Conservation (phyloP, 345 rosid species). For the Capsella bursapastoris region DNA sequence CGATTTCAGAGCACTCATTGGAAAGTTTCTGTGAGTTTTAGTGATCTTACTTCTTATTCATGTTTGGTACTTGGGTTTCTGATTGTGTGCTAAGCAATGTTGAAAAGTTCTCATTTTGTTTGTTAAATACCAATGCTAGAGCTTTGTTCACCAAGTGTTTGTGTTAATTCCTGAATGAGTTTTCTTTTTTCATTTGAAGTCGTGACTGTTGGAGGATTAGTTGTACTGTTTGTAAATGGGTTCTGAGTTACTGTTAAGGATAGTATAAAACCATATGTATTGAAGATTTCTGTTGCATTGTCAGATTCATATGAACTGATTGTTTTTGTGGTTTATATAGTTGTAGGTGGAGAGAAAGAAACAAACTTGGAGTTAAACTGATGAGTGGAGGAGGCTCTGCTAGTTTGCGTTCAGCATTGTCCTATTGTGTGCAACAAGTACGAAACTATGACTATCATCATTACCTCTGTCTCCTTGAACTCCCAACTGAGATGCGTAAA, state of each 20-base stretch:
- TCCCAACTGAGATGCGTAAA: slow-evolving; percentile 79
- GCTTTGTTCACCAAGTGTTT: slow-evolving; percentile 37
- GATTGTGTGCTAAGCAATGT: background rate
- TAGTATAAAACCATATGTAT: background rate
- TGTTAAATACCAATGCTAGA: background rate
- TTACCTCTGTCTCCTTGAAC: slow-evolving; percentile 93
- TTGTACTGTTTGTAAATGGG: background rate
- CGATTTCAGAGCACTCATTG: background rate
- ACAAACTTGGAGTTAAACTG: slow-evolving; percentile 23
- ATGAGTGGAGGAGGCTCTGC: slow-evolving; percentile 70
- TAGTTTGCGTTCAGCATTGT: slow-evolving; percentile 73
- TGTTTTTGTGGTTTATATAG: slow-evolving; percentile 15
- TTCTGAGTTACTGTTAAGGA: background rate
- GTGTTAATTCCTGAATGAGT: slow-evolving; percentile 36
- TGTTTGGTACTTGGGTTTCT: background rate
- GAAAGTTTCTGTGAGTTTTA: background rate
- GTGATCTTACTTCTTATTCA: background rate
- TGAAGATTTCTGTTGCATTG: background rate
- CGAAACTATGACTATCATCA: slow-evolving; percentile 94
- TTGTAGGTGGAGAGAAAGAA: slow-evolving; percentile 27
- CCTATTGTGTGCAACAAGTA: slow-evolving; percentile 86
- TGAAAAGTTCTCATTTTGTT: background rate
- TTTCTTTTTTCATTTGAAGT: background rate
- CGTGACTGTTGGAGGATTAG: background rate
- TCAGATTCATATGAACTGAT: slow-evolving; percentile 9